These are phyloP conservation scores for Gynandropsis gynandra DNA, from an alignment of 345 rosid genomes.

Conservation along the genomic window DNA sequence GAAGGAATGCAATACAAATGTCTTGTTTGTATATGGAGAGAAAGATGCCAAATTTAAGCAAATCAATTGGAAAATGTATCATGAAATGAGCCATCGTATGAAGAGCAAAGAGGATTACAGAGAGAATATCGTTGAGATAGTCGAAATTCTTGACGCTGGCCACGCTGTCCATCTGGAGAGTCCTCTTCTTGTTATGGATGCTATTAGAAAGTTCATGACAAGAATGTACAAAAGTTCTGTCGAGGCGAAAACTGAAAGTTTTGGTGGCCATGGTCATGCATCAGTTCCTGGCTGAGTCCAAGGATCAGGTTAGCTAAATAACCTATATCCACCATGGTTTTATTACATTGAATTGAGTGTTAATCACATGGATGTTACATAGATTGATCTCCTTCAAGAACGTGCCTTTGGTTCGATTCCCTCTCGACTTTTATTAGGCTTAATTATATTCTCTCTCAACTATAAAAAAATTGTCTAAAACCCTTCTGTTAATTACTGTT, in stretches of 20 bases:
- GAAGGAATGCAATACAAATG: constrained; percentile 45
- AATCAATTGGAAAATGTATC: constrained; percentile 45
- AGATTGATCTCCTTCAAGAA: no score
- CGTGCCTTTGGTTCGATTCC: no score
- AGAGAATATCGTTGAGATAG: constrained; percentile 31
- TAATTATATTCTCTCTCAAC: no score
- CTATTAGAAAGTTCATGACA: constrained; percentile 51
- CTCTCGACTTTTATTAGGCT: no score
- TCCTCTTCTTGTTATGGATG: constrained; percentile 50
- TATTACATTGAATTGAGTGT: no score
- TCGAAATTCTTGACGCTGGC: constrained; percentile 56
- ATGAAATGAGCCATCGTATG: constrained; percentile 22
- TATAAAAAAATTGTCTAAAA: no score
- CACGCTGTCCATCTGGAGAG: constrained; percentile 91
- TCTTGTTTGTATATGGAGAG: constrained; percentile 60
- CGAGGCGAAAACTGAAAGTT: constrained; percentile 19
- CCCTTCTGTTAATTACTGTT: no score
- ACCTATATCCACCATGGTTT: no score
- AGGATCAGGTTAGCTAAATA: no score
- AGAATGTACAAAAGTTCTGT: constrained; percentile 20
- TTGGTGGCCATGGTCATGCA: constrained; percentile 18
- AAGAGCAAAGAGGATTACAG: constrained; percentile 19
- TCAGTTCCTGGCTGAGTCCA: background rate
- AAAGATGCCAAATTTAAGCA: constrained; percentile 59
- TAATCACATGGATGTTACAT: no score